Conservation (phyloP, 2,329 filamentous ascomycete species). For the Ceratocystiopsis sp. region DNA sequence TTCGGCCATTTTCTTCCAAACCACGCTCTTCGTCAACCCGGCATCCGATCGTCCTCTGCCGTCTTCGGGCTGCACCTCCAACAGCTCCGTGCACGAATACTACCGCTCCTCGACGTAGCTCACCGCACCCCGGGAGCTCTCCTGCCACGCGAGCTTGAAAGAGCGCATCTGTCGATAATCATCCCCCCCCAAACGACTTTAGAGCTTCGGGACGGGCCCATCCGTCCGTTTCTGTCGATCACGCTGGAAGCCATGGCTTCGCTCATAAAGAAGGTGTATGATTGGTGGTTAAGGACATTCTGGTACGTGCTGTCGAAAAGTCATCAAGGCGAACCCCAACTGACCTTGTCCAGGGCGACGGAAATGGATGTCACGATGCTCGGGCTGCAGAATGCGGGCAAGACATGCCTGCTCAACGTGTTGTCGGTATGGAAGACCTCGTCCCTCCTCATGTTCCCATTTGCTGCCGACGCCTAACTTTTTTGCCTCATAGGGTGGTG, state of each 20-base stretch:
- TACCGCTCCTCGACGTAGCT: no score
- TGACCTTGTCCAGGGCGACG: slow-evolving; percentile 53
- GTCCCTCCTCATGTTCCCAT: slow-evolving; percentile 1
- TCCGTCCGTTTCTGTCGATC: background rate
- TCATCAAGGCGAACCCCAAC: background rate
- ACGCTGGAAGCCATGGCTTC: slow-evolving; percentile 53
- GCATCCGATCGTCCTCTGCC: background rate
- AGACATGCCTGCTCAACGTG: slow-evolving; percentile 85
- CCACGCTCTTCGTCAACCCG: no score
- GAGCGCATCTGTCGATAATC: no score
- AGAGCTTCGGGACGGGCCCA: no score
- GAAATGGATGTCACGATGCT: slow-evolving; percentile 99
- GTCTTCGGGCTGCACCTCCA: background rate
- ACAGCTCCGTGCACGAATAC: background rate
- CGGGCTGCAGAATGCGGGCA: slow-evolving; percentile 92
- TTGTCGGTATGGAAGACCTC: slow-evolving; percentile 56
- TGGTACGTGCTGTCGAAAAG: slow-evolving; percentile 43
- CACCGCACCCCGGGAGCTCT: no score
- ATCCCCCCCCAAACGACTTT: no score
- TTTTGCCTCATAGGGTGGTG: slow-evolving; percentile 53
- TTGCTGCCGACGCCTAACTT: slow-evolving; percentile 2
- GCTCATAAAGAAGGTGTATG: slow-evolving; percentile 86
- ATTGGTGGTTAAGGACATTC: slow-evolving; percentile 95
- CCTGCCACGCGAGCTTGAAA: no score
- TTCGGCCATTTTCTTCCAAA: no score